Conservation (phyloP, 1,284 basidiomycete species). For the Inonotus hispidus region DNA sequence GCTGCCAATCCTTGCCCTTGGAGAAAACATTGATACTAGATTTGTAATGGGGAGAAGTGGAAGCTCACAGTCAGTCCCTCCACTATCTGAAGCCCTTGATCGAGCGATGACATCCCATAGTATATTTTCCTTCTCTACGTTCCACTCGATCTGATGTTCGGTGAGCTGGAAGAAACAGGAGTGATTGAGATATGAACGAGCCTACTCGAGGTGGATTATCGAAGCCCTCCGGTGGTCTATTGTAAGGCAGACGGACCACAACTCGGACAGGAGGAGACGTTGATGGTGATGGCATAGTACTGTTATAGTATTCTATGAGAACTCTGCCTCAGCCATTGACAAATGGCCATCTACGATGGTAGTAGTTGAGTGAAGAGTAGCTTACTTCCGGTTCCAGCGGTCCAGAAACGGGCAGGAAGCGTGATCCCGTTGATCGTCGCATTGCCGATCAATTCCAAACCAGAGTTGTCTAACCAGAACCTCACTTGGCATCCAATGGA, state of each 20-base stretch:
- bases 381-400: not conserved
- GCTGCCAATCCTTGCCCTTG: slow-evolving; percentile 74
- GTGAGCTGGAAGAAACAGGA: slow-evolving; percentile 8
- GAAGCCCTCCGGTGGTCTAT: slow-evolving; percentile 61
- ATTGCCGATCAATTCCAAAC: not conserved
- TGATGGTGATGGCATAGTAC: slow-evolving; percentile 13
- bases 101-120: slow-evolving; percentile 79
- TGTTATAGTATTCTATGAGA: not conserved
- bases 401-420: too few species aligned
- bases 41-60: not conserved
- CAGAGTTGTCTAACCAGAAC: not conserved
- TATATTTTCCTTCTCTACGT: slow-evolving; percentile 69
- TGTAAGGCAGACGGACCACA: slow-evolving; percentile 68
- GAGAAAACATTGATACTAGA: not conserved
- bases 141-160: slow-evolving; percentile 70
- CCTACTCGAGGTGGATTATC: slow-evolving; percentile 62
- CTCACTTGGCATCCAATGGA: not conserved
- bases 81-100: slow-evolving; percentile 60
- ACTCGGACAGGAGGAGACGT: slow-evolving; percentile 47
- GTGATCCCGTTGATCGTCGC: not conserved
- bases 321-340: not conserved
- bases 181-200: slow-evolving; percentile 16
- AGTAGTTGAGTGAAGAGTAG: not conserved
- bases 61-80: slow-evolving; percentile 67
- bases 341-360: not conserved